phyloP scores from a whole-genome alignment of 1,284 basidiomycete species.

The Chalciporus piperatoides region DNA sequence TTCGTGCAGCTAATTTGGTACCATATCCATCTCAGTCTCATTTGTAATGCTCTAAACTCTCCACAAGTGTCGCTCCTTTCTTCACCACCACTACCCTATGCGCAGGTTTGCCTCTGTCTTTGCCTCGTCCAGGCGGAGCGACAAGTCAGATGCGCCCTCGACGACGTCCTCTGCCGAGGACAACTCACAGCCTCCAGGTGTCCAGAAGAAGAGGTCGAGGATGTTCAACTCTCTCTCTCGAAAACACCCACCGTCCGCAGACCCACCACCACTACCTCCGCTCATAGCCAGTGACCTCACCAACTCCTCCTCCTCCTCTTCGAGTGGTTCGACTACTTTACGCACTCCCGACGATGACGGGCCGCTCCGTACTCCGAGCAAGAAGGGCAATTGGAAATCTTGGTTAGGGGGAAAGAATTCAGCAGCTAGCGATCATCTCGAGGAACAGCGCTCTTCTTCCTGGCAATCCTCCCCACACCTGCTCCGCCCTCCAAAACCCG shows the following conservation, averaged over 20 bases:
- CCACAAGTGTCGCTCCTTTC: slow-evolving; percentile 17
- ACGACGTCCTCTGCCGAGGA: slow-evolving; percentile 21
- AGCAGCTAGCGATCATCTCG: slow-evolving; percentile 20
- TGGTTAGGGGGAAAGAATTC: slow-evolving; percentile 47
- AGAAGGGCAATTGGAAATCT: slow-evolving; percentile 46
- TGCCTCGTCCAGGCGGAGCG: slow-evolving; percentile 43
- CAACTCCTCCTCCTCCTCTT: slow-evolving; percentile 54
- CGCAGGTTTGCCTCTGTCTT: slow-evolving; percentile 56
- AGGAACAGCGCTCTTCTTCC: slow-evolving; percentile 16
- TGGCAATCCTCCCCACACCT: slow-evolving; percentile 17
- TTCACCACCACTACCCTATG: slow-evolving; percentile 35
- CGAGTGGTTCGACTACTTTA: slow-evolving; percentile 54
- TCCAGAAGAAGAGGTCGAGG: slow-evolving; percentile 19
- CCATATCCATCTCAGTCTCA: slow-evolving; percentile 29
- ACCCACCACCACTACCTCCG: slow-evolving; percentile 15
- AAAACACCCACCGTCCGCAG: slow-evolving; percentile 21
- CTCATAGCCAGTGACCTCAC: slow-evolving; percentile 25
- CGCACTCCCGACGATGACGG: slow-evolving; percentile 61
- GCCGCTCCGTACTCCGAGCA: slow-evolving; percentile 36
- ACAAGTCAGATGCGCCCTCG: slow-evolving; percentile 39
- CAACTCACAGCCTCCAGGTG: slow-evolving; percentile 11
- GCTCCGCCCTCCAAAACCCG: slow-evolving; percentile 15
- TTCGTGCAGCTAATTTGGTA: slow-evolving; percentile 5
- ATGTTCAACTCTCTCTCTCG: slow-evolving; percentile 30
- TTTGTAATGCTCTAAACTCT: slow-evolving; percentile 34